Conservation (phyloP, 495 filamentous ascomycete species). For the Chaetomium fimeti region DNA sequence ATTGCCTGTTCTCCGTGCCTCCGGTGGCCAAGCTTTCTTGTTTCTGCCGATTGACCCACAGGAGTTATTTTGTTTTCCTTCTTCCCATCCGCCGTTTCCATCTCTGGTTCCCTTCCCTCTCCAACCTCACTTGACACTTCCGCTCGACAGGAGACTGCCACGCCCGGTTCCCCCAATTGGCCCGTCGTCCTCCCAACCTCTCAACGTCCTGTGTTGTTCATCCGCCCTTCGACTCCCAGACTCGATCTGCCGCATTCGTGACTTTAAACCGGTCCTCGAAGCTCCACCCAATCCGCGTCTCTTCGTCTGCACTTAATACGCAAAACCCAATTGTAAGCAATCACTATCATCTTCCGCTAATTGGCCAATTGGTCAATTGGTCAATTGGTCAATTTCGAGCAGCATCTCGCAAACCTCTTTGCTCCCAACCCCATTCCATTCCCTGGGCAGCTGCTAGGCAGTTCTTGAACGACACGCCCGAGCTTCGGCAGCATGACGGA, state of each 20-base stretch:
- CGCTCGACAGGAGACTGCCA: slow-evolving; percentile 29
- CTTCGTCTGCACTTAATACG: neutral
- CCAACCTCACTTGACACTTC: slow-evolving; percentile 39
- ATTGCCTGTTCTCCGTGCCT: slow-evolving; percentile 17
- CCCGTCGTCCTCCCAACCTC: slow-evolving; percentile 16
- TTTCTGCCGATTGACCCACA: slow-evolving; percentile 21
- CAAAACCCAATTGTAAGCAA: slow-evolving; percentile 22
- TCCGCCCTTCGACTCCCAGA: slow-evolving; percentile 13
- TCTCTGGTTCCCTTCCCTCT: slow-evolving; percentile 26
- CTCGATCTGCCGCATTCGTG: neutral
- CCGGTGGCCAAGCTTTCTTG: slow-evolving; percentile 35
- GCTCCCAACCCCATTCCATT: neutral
- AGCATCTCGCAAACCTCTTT: neutral
- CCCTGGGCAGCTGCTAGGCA: neutral
- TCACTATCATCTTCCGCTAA: slow-evolving; percentile 5
- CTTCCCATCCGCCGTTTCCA: slow-evolving; percentile 23
- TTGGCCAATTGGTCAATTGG: too few relatives aligned
- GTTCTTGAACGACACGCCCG: slow-evolving; percentile 1
- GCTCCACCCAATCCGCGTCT: neutral
- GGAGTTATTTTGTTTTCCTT: slow-evolving; percentile 37
- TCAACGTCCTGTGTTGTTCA: slow-evolving; percentile 40
- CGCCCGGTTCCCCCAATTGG: slow-evolving; percentile 25
- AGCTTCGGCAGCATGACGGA: slow-evolving; percentile 22
- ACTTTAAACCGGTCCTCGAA: neutral
- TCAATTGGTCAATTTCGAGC: slow-evolving; percentile 15